These are phyloP conservation scores for Suzukiozyma palmioleophila DNA, from an alignment of 1,139 yeast genomes.

Conservation along the genomic window DNA sequence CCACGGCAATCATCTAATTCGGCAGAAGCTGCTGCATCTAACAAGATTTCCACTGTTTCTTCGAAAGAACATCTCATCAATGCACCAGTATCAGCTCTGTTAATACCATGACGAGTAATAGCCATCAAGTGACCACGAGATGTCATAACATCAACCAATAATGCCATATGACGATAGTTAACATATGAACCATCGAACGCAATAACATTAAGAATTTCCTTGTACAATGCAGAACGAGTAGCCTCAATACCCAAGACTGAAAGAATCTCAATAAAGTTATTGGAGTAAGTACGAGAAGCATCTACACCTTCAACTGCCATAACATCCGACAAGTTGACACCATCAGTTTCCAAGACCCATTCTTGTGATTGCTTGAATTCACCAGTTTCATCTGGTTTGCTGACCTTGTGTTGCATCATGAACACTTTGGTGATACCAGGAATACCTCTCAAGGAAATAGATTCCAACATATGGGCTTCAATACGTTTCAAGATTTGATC, in stretches of 20 bases:
- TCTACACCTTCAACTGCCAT: constrained; percentile 96
- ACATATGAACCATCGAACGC: constrained; percentile 99
- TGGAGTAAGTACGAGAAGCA: constrained; percentile 82
- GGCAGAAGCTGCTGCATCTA: constrained; percentile 98
- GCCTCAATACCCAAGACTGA: constrained; percentile 98
- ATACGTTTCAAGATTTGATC: constrained; percentile 94
- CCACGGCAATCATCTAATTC: constrained; percentile 98
- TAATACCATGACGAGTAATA: constrained; percentile 98
- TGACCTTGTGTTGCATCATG: constrained; percentile 90
- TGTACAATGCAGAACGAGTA: constrained; percentile 88
- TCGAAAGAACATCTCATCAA: constrained; percentile 99
- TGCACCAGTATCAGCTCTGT: constrained; percentile 98
- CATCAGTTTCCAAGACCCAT: constrained; percentile 99
- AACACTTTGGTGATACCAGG: constrained; percentile 89
- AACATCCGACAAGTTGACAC: constrained; percentile 93
- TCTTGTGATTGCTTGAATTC: constrained; percentile 87
- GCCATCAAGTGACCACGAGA: constrained; percentile 98
- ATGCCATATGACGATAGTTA: constrained; percentile 96
- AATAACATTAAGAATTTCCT: constrained; percentile 93
- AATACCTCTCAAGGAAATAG: constrained; percentile 93
- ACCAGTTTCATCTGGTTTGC: constrained; percentile 75
- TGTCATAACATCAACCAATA: constrained; percentile 97
- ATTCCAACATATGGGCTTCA: constrained; percentile 94
- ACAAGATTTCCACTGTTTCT: constrained; percentile 94
- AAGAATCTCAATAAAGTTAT: constrained; percentile 92